Percentiles rank a stretch among this genome's conserved stretches.
These are phyloP conservation scores for Phialophora verrucosa DNA, from an alignment of 2,329 filamentous ascomycete species.

Conservation along the genomic window DNA sequence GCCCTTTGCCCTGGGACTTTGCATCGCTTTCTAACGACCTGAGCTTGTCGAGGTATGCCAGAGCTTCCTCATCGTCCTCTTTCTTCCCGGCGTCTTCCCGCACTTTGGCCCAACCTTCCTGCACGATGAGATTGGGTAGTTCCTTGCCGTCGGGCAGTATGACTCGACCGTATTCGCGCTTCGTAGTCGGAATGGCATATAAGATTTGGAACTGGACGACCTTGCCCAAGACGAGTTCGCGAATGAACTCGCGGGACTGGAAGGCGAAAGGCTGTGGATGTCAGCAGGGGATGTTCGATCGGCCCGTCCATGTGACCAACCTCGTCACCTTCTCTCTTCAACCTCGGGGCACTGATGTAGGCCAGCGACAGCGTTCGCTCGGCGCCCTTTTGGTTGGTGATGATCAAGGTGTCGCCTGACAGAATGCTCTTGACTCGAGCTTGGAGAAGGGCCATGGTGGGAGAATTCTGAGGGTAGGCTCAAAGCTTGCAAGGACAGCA, in stretches of 20 bases:
- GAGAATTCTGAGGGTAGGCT: not conserved
- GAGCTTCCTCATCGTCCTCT: constrained; percentile 79
- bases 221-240: constrained; percentile 83
- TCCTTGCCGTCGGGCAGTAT: constrained; percentile 75
- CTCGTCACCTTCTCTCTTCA: constrained; percentile 89
- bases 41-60: constrained; percentile 75
- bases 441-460: constrained; percentile 48
- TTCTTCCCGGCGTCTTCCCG: constrained; percentile 92
- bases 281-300: constrained; percentile 23
- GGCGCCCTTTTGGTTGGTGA: constrained; percentile 78
- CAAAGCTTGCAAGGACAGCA: constrained; percentile 2
- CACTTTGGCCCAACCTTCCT: constrained; percentile 90
- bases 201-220: constrained; percentile 81
- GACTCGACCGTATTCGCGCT: constrained; percentile 78
- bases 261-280: constrained; percentile 74
- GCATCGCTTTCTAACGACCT: constrained; percentile 78
- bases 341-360: constrained; percentile 85
- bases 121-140: constrained; percentile 81
- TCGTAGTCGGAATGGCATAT: constrained; percentile 81
- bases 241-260: constrained; percentile 90
- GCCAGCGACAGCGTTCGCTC: constrained; percentile 90
- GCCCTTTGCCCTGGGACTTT: constrained; percentile 76
- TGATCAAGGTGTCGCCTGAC: constrained; percentile 88
- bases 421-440: constrained; percentile 89
- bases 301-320: constrained; percentile 46